A percentile compares a stretch with the other conserved stretches of the same genome.
Conservation (phyloP, 345 rosid species). For the Iberis pinnata region DNA sequence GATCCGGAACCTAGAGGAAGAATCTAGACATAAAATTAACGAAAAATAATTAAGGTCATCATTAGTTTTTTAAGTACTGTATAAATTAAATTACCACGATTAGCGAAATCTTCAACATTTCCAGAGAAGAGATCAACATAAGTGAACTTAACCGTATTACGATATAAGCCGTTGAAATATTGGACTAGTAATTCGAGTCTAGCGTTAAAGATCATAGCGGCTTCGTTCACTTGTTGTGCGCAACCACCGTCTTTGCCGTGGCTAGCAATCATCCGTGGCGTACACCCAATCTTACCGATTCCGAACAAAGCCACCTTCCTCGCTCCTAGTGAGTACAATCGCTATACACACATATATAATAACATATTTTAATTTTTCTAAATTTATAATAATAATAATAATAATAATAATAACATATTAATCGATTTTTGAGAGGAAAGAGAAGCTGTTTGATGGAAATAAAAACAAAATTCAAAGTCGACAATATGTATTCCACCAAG, state of each 20-base stretch:
- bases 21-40: background rate
- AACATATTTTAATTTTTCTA: too few relatives aligned
- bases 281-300: conserved; percentile 31
- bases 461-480: too few relatives aligned
- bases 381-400: too few relatives aligned
- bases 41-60: too few relatives aligned
- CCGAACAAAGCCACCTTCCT: conserved; percentile 33
- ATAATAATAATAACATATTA: too few relatives aligned
- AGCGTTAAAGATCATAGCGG: conserved; percentile 26
- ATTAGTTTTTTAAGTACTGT: too few relatives aligned
- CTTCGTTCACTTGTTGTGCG: conserved; percentile 27
- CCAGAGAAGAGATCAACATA: conserved; percentile 27
- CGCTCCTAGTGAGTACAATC: conserved; percentile 27
- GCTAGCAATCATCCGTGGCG: conserved; percentile 12
- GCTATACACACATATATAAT: conserved; percentile 9
- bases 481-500: too few relatives aligned
- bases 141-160: conserved; percentile 16
- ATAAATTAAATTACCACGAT: conserved; percentile 19
- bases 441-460: too few relatives aligned
- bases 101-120: conserved; percentile 20
- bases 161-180: conserved; percentile 16
- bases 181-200: conserved; percentile 16
- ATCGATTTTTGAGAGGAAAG: too few relatives aligned
- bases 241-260: conserved; percentile 23
- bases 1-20: too few relatives aligned